These are phyloP conservation scores for Trypanosoma mega DNA, from an alignment of 208 protist species.

Conservation along the genomic window DNA sequence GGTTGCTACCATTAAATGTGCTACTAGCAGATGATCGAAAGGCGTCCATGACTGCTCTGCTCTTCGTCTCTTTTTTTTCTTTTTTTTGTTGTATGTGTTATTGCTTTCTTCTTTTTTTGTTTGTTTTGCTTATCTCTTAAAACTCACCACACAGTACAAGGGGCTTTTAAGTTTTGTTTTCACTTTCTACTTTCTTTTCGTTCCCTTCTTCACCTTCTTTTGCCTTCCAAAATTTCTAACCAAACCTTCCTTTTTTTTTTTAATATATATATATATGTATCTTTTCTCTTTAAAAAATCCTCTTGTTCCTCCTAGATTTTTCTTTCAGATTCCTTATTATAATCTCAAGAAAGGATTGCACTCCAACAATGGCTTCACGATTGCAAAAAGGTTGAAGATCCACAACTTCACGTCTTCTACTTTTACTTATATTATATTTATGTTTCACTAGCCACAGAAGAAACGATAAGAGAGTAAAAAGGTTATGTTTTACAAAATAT, in stretches of 20 bases:
- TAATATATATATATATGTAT: too few relatives aligned
- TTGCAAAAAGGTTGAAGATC: too few relatives aligned
- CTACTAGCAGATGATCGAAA: conserved; percentile 21
- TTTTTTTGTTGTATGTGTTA: conserved; percentile 9
- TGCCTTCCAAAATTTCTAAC: too few relatives aligned
- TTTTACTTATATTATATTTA: conserved; percentile 2
- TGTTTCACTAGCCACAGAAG: not conserved
- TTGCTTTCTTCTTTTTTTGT: not conserved
- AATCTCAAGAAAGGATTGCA: too few relatives aligned
- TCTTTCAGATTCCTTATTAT: too few relatives aligned
- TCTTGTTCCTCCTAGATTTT: too few relatives aligned
- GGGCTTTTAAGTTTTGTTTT: not conserved
- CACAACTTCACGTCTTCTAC: conserved; percentile 4
- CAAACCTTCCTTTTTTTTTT: too few relatives aligned
- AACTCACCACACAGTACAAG: not conserved
- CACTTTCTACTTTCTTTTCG: not conserved
- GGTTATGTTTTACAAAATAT: too few relatives aligned
- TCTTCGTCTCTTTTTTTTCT: not conserved
- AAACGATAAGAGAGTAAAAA: conserved; percentile 6
- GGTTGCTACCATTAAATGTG: conserved; percentile 11
- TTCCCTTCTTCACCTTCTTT: not conserved
- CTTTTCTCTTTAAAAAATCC: too few relatives aligned
- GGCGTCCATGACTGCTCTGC: conserved; percentile 4
- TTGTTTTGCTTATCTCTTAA: not conserved
- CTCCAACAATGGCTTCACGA: too few relatives aligned